Conservation (phyloP, 768 basidiomycete species). For the Epithele typhae region DNA sequence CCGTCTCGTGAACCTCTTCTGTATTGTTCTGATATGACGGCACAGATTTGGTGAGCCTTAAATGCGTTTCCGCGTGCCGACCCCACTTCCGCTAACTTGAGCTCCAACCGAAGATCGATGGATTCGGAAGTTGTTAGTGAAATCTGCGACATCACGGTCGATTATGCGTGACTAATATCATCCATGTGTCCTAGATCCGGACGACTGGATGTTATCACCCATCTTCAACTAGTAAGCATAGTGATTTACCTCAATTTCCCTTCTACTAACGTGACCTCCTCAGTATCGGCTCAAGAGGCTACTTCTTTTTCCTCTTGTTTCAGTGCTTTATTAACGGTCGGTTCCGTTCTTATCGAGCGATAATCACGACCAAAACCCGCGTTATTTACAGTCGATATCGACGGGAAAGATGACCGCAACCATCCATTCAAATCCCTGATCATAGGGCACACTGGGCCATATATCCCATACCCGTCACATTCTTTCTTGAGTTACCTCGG, state of each 20-base stretch:
- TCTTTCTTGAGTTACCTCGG: slow-evolving; percentile 80
- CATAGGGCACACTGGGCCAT: slow-evolving; percentile 73
- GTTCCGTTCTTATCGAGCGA: slow-evolving; percentile 18
- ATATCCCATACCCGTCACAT: slow-evolving; percentile 76
- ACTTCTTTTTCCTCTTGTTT: slow-evolving; percentile 92
- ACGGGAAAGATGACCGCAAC: slow-evolving; percentile 64
- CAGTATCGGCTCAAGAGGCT: slow-evolving; percentile 80
- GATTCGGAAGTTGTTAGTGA: slow-evolving; percentile 74
- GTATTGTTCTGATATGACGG: slow-evolving; percentile 7
- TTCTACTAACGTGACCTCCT: slow-evolving; percentile 4
- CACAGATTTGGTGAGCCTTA: slow-evolving; percentile 42
- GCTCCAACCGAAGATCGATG: slow-evolving; percentile 84
- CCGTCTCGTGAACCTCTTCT: slow-evolving; percentile 3
- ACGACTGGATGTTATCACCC: slow-evolving; percentile 68
- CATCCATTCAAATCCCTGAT: slow-evolving; percentile 72
- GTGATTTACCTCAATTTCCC: not conserved
- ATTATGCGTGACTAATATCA: slow-evolving; percentile 2
- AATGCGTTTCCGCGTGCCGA: too few relatives aligned
- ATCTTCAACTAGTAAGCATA: slow-evolving; percentile 60
- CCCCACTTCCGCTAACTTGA: too few relatives aligned
- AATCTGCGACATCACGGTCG: not conserved
- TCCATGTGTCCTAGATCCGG: slow-evolving; percentile 63
- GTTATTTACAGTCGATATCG: slow-evolving; percentile 55
- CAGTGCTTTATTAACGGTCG: slow-evolving; percentile 85
- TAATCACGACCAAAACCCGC: too few relatives aligned